phyloP scores from a whole-genome alignment of 192 early-diverging fungal genomes.

The Podila epicladia region DNA sequence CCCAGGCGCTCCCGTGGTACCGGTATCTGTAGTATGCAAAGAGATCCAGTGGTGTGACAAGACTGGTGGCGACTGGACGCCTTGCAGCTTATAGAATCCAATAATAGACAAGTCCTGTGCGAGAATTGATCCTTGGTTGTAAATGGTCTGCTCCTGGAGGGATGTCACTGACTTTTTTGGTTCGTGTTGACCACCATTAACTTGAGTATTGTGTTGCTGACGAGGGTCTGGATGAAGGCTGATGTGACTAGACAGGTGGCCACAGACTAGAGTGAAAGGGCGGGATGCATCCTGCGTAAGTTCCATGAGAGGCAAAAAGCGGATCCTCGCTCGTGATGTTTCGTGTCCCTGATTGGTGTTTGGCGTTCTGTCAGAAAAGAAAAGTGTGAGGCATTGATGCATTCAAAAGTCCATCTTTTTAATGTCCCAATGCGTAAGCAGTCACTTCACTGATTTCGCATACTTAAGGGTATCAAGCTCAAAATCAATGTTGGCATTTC shows the following conservation, averaged over 20 bases:
- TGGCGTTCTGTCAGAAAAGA: background rate
- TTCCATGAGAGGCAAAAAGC: background rate
- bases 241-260: slow-evolving; percentile 41
- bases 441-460: too few species aligned
- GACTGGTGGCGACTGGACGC: slow-evolving; percentile 38
- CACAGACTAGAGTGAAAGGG: slow-evolving; percentile 35
- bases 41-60: slow-evolving; percentile 44
- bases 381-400: too few species aligned
- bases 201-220: background rate
- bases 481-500: too few species aligned
- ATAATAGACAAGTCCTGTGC: slow-evolving; percentile 43
- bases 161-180: background rate
- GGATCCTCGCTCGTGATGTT: slow-evolving; percentile 4
- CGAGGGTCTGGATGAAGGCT: slow-evolving; percentile 33
- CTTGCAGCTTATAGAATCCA: slow-evolving; percentile 25
- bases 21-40: background rate
- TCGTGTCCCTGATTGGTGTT: background rate
- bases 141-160: slow-evolving; percentile 27
- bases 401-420: too few species aligned
- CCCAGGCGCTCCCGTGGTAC: background rate
- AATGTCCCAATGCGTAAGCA: too few species aligned
- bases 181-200: slow-evolving; percentile 1
- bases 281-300: background rate
- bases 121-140: slow-evolving; percentile 31
- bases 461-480: too few species aligned